These are phyloP conservation scores for Salmacisia buchloeana DNA, from an alignment of 1,284 basidiomycete species.

Conservation along the genomic window DNA sequence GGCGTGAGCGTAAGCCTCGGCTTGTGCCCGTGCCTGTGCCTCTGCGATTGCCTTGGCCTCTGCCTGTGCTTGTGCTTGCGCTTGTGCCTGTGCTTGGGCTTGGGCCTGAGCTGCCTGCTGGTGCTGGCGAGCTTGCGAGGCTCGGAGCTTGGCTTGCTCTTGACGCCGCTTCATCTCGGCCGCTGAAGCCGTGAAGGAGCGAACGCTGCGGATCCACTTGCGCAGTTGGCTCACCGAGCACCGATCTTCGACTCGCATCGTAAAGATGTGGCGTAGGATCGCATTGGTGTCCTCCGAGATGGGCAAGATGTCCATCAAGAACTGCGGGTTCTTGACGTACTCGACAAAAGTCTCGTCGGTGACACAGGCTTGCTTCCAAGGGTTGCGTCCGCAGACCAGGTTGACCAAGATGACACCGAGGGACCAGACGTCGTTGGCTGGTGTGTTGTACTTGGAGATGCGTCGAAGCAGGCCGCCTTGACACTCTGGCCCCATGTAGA, in stretches of 20 bases:
- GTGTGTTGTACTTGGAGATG: constrained; percentile 65
- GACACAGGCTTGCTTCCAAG: constrained; percentile 72
- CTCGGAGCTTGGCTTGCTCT: constrained; percentile 2
- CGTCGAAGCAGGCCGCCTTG: constrained; percentile 65
- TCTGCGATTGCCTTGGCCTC: background rate
- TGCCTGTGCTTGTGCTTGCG: background rate
- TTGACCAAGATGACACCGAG: constrained; percentile 88
- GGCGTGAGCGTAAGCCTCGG: background rate
- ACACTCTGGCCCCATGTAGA: constrained; percentile 96
- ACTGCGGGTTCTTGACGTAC: constrained; percentile 44
- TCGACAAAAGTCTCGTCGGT: constrained; percentile 66
- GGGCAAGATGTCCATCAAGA: constrained; percentile 46
- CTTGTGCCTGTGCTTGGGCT: constrained; percentile 6
- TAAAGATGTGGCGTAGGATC: constrained; percentile 46
- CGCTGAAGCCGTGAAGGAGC: constrained; percentile 43
- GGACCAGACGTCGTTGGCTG: constrained; percentile 78
- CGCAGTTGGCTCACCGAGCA: constrained; percentile 38
- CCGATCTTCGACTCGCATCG: constrained; percentile 39
- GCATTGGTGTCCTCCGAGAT: constrained; percentile 45
- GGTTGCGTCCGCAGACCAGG: constrained; percentile 77
- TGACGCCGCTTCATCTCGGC: constrained; percentile 25
- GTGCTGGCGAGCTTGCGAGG: background rate
- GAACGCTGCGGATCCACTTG: constrained; percentile 31
- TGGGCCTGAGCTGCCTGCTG: constrained; percentile 9
- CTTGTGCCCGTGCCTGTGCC: background rate